phyloP scores from a whole-genome alignment of 2,329 filamentous ascomycete species.

The Cladosporium sp. region DNA sequence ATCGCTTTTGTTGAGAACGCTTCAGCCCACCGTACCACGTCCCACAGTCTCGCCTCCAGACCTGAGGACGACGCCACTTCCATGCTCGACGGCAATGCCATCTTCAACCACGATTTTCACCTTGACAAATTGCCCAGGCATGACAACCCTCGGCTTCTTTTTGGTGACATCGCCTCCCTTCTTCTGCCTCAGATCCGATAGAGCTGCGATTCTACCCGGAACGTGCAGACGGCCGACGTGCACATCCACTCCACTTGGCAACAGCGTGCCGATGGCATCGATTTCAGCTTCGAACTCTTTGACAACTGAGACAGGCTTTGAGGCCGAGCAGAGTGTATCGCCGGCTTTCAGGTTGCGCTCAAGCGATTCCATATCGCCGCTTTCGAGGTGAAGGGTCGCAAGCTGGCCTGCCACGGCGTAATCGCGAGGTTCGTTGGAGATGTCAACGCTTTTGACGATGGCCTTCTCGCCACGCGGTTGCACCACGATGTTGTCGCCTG shows the following conservation, averaged over 20 bases:
- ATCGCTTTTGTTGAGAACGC: background rate
- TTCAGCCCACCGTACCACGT: constrained; percentile 56
- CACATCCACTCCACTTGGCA: constrained; percentile 84
- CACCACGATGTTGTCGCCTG: constrained; percentile 72
- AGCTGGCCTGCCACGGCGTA: constrained; percentile 95
- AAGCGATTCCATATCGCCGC: constrained; percentile 66
- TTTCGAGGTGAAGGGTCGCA: constrained; percentile 72
- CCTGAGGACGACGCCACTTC: constrained; percentile 74
- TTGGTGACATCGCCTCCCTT: constrained; percentile 65
- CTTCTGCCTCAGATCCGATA: constrained; percentile 68
- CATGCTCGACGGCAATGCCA: constrained; percentile 73
- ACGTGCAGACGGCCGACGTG: constrained; percentile 80
- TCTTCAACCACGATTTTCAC: constrained; percentile 56
- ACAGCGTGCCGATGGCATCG: constrained; percentile 81
- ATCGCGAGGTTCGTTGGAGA: constrained; percentile 67
- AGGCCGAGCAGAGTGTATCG: constrained; percentile 70
- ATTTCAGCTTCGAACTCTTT: constrained; percentile 76
- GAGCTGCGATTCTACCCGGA: constrained; percentile 65
- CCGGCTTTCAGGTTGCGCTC: constrained; percentile 66
- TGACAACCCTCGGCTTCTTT: constrained; percentile 79
- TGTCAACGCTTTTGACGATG: constrained; percentile 73
- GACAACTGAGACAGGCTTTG: constrained; percentile 62
- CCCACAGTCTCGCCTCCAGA: constrained; percentile 79
- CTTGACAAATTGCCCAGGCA: constrained; percentile 69
- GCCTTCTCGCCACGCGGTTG: constrained; percentile 80